These are phyloP conservation scores for Penicillium sp. DNA, from an alignment of 2,329 filamentous ascomycete species.

Conservation along the genomic window DNA sequence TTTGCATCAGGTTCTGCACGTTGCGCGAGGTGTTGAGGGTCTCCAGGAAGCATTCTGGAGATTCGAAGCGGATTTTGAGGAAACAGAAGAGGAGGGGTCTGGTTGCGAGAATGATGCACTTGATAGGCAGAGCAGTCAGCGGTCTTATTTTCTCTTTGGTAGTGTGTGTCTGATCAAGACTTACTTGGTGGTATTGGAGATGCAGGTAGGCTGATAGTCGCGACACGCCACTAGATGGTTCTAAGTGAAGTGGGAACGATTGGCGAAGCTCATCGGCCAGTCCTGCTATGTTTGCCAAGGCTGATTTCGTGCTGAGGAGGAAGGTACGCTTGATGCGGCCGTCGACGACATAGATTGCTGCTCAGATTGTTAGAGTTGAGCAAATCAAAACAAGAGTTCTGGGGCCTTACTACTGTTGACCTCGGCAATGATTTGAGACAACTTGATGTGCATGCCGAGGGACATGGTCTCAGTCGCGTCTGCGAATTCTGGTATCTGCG, in stretches of 20 bases:
- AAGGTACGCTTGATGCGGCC: conserved; percentile 40
- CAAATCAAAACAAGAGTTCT: fast-evolving
- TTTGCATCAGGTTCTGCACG: conserved; percentile 41
- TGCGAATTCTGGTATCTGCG: conserved; percentile 48
- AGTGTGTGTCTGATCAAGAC: not conserved
- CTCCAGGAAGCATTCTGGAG: conserved; percentile 28
- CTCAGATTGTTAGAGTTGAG: not conserved
- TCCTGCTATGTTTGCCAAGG: conserved; percentile 42
- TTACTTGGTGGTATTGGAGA: conserved; percentile 45
- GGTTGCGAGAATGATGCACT: conserved; percentile 47
- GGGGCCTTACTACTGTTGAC: conserved; percentile 47
- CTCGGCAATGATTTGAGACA: conserved; percentile 48
- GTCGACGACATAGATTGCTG: conserved; percentile 48
- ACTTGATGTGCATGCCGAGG: conserved; percentile 49
- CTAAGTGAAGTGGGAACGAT: conserved; percentile 40
- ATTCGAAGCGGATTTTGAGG: conserved; percentile 39
- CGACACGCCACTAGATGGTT: conserved; percentile 44
- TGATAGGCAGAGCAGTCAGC: not conserved
- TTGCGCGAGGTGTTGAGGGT: conserved; percentile 39
- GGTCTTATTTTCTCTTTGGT: not conserved
- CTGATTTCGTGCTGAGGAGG: conserved; percentile 42
- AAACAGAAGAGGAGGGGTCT: conserved; percentile 49
- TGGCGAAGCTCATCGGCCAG: conserved; percentile 44
- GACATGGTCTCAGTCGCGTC: conserved; percentile 43
- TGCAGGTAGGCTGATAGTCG: conserved; percentile 46